Evolutionary conservation across 306 rosid genomes (phyloP), one percentile per base, ranked within the genome.

Genomic region (Lotus japonicus): DNA sequence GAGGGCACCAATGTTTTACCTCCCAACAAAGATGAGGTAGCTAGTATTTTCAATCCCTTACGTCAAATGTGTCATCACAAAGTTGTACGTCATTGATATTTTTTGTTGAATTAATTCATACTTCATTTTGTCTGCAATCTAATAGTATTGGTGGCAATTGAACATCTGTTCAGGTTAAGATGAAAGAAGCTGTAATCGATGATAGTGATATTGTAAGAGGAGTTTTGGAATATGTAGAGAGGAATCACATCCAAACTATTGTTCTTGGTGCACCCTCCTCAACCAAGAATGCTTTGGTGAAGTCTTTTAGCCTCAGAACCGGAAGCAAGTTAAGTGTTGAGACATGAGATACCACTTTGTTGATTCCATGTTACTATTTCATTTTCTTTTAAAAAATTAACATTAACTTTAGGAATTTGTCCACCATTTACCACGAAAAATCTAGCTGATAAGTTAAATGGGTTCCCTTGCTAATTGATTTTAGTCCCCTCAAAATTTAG

Each of bases 131-230:
- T 11, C 11, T 50, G 65, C 16, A 19, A 49, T 9, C 15, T 16
- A 44, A 45, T 23, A 38, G 8, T 36, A 2, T 35, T 18, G 19
- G 44, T 19, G 44, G 5, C 38, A 39, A 19, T 4, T 51, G 52
- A 66, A 26, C 26, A 2, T 52, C 5, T 23, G 52, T 58, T 75
- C 84, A 94, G 99, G 67, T 84, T 38, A 85, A 74, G 62, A 28
- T 88, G 84, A 86, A 76, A 78, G 99, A 90, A 80, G 88, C 88
- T 0, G 66, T 90, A 48, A 28, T 90, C 12, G 82, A 85, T 49
- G 87, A 88, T 1, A 26, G 5, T 42, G 96, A 94, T 45, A 57
- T 76, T 67, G 55, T 81, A 4, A 90, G 51, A 81, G 95, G 90
- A 68, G 71, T 90, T 44, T 56, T 80, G 71, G 92, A 82, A 2